phyloP scores from a whole-genome alignment of 73 alveolate genomes.

The Stentor coeruleus region DNA sequence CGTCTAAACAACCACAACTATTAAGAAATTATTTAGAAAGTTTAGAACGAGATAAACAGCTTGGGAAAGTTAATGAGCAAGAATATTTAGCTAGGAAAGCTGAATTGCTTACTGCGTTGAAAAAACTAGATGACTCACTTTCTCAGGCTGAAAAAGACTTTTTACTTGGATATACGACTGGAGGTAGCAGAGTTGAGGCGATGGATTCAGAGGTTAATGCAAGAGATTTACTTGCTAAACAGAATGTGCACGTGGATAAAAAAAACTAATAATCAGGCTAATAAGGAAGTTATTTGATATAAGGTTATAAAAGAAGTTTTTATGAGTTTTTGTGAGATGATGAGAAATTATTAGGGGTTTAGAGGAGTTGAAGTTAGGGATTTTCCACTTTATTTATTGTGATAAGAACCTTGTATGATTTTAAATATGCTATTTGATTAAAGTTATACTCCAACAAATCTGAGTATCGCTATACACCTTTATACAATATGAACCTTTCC shows the following conservation, averaged over 20 bases:
- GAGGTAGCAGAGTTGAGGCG: constrained; percentile 8
- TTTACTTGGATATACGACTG: not conserved
- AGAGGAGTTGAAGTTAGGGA: no score
- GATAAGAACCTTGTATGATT: no score
- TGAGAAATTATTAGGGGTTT: no score
- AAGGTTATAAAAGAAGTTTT: no score
- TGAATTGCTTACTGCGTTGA: not conserved
- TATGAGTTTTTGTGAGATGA: no score
- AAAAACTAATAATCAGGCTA: no score
- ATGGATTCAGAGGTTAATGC: constrained; percentile 13
- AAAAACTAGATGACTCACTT: not conserved
- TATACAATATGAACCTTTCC: no score
- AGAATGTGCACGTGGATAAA: not conserved
- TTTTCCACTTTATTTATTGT: no score
- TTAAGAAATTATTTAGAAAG: not conserved
- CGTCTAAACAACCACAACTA: constrained; percentile 8
- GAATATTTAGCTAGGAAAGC: not conserved
- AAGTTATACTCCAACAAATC: no score
- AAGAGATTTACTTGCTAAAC: not conserved
- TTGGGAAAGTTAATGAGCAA: not conserved
- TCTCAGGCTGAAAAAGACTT: constrained; percentile 11
- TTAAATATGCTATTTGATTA: no score
- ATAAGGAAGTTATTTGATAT: no score
- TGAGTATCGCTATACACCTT: no score
- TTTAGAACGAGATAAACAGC: not conserved